phyloP scores from a whole-genome alignment of 2,329 filamentous ascomycete species.

The Colletotrichum sp. region DNA sequence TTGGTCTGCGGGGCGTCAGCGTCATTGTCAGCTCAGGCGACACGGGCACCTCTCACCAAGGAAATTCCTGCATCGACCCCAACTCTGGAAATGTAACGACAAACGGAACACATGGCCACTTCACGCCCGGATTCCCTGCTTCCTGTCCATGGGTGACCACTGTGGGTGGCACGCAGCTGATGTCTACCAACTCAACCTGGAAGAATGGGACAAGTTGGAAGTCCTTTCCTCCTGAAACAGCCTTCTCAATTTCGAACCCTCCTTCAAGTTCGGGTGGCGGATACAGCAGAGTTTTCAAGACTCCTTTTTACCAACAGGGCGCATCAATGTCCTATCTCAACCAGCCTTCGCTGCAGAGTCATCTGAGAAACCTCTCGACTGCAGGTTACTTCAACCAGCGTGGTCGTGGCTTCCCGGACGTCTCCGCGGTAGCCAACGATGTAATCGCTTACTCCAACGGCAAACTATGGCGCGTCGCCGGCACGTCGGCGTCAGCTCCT shows the following conservation, averaged over 20 bases:
- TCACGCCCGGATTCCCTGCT: constrained; percentile 48
- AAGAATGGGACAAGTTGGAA: background rate
- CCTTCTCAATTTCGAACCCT: background rate
- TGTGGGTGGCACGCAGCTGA: constrained; percentile 34
- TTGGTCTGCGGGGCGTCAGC: constrained; percentile 43
- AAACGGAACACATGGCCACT: constrained; percentile 32
- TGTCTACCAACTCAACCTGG: background rate
- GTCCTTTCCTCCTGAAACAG: background rate
- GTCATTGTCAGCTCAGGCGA: constrained; percentile 43
- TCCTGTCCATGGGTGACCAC: constrained; percentile 51
- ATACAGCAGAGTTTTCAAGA: background rate
- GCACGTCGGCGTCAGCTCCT: constrained; percentile 6
- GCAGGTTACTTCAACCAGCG: constrained; percentile 33
- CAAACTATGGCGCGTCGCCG: background rate
- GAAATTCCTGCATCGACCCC: constrained; percentile 7
- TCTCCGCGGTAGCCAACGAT: constrained; percentile 54
- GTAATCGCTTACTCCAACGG: constrained; percentile 31
- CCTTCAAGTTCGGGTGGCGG: background rate
- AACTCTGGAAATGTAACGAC: background rate
- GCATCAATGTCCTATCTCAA: background rate
- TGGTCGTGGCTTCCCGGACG: constrained; percentile 42
- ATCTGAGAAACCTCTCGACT: background rate
- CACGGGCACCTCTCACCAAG: constrained; percentile 26
- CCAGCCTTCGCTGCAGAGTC: background rate
- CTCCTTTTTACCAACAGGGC: background rate